phyloP scores from a whole-genome alignment of 495 filamentous ascomycete species.

The Trypethelium eluteriae region DNA sequence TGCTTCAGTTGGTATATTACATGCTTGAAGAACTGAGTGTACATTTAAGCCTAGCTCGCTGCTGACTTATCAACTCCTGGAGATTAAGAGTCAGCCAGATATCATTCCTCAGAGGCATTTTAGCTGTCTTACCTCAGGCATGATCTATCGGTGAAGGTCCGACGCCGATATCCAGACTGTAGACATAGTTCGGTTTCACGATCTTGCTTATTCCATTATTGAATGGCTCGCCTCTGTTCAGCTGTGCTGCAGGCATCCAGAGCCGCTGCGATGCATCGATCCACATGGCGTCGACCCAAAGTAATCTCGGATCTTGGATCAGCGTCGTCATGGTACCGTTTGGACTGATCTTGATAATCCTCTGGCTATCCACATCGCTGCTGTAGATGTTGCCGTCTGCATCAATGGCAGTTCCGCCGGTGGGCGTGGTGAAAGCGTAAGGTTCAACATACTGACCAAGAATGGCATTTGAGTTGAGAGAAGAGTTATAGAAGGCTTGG shows the following conservation, averaged over 20 bases:
- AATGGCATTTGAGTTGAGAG: constrained; percentile 18
- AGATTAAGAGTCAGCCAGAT: too few species aligned
- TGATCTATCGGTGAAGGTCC: constrained; percentile 22
- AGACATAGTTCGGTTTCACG: constrained; percentile 20
- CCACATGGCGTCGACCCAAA: constrained; percentile 35
- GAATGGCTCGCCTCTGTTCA: constrained; percentile 28
- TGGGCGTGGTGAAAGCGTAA: constrained; percentile 29
- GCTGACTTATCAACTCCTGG: too few species aligned
- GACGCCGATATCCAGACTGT: constrained; percentile 21
- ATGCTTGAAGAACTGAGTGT: too few species aligned
- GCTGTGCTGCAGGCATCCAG: constrained; percentile 31
- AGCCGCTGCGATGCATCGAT: constrained; percentile 25
- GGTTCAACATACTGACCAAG: constrained; percentile 24
- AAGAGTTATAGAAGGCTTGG: constrained; percentile 22
- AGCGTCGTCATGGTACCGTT: constrained; percentile 27
- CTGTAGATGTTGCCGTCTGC: constrained; percentile 30
- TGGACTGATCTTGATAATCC: constrained; percentile 29
- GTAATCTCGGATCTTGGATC: constrained; percentile 28
- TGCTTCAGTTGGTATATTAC: too few species aligned
- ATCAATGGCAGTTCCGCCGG: constrained; percentile 33
- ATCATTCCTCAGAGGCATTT: too few species aligned
- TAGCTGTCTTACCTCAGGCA: constrained; percentile 6
- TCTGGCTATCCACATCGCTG: constrained; percentile 27
- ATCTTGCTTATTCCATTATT: constrained; percentile 21
- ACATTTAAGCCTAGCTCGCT: too few species aligned